These are phyloP conservation scores for Quercus tomentella DNA, from an alignment of 331 rosid genomes.

Conservation along the genomic window DNA sequence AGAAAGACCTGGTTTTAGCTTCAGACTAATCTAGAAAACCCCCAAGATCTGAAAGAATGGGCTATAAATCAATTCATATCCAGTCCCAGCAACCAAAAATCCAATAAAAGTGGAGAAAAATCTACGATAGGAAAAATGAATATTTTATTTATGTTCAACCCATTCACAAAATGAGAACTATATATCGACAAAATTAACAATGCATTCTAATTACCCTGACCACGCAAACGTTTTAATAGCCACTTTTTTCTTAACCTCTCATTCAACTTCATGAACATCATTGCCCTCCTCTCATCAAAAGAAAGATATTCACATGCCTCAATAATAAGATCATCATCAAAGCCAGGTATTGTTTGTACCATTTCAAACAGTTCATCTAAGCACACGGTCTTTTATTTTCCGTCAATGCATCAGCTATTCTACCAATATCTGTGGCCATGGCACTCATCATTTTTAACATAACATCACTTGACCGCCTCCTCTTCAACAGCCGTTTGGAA, in stretches of 20 bases:
- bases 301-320: conserved; percentile 55
- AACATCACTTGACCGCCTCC: conserved; percentile 29
- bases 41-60: too few relatives aligned
- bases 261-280: conserved; percentile 48
- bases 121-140: too few relatives aligned
- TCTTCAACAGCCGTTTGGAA: conserved; percentile 34
- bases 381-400: conserved; percentile 28
- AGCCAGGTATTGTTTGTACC: conserved; percentile 43
- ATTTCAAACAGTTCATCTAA: conserved; percentile 47
- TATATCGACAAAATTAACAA: too few relatives aligned
- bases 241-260: conserved; percentile 49
- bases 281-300: conserved; percentile 41
- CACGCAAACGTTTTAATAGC: conserved; percentile 47
- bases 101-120: too few relatives aligned
- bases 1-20: too few relatives aligned
- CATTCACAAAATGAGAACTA: too few relatives aligned
- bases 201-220: conserved; percentile 13
- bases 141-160: too few relatives aligned
- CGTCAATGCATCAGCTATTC: conserved; percentile 48
- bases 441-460: conserved; percentile 48
- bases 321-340: conserved; percentile 53
- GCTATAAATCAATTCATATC: too few relatives aligned
- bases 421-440: conserved; percentile 47
- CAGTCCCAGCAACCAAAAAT: too few relatives aligned
- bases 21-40: too few relatives aligned